Percentiles rank a stretch among this genome's conserved stretches.
Evolutionary conservation across 2,329 filamentous ascomycete species (phyloP).

Genomic region (Talaromyces islandicus): DNA sequence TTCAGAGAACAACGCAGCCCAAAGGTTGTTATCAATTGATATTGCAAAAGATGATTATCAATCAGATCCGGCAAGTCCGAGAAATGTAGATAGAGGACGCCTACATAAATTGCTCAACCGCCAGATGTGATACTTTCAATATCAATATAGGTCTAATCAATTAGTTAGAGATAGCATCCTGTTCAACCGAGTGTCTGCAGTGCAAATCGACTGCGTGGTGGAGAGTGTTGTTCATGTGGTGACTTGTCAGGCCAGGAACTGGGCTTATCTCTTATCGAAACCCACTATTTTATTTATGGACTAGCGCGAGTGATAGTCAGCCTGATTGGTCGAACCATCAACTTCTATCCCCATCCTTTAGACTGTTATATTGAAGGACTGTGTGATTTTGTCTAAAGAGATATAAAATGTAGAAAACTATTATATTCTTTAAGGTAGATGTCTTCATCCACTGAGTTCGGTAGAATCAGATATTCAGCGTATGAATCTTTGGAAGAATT

Average conservation of each 20-base stretch:
- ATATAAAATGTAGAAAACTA: too few species aligned
- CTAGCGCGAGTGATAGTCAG: neutral
- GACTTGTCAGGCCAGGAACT: neutral
- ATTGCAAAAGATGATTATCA: neutral
- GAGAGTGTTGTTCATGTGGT: neutral
- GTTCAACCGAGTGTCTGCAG: neutral
- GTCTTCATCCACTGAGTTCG: too few species aligned
- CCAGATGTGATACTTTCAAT: neutral
- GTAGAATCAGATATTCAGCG: too few species aligned
- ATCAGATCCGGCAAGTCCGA: neutral
- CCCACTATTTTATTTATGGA: neutral
- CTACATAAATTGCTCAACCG: neutral
- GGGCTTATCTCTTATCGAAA: neutral
- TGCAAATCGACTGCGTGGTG: neutral
- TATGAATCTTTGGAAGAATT: too few species aligned
- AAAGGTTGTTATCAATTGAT: neutral
- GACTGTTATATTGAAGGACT: too few species aligned
- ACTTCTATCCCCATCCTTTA: neutral
- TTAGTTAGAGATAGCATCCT: neutral
- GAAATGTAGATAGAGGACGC: neutral
- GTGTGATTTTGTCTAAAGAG: too few species aligned
- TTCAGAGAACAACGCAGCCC: neutral
- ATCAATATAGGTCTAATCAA: neutral
- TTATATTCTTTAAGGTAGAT: too few species aligned
- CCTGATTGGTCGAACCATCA: neutral